Evolutionary conservation across 371 early-diverging fungal species (phyloP).

Genomic region (Apophysomyces ossiformis): DNA sequence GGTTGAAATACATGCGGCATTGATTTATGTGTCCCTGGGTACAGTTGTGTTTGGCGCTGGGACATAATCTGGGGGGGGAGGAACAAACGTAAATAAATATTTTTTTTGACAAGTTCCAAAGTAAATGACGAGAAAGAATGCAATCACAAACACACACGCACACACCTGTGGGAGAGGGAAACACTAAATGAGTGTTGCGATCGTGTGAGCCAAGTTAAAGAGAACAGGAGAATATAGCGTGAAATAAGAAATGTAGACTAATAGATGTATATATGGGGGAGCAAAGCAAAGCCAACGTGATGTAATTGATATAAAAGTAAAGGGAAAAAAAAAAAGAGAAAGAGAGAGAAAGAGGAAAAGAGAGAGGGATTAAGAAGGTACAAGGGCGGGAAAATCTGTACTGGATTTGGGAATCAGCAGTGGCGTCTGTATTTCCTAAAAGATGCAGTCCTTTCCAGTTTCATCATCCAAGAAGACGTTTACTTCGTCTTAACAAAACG

Average conservation of each 20-base stretch:
- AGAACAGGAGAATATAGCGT: constrained; percentile 10
- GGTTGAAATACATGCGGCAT: constrained; percentile 7
- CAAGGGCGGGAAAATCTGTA: constrained; percentile 11
- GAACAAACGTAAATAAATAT: neutral
- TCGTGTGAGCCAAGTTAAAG: neutral
- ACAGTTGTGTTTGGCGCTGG: constrained; percentile 6
- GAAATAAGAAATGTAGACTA: constrained; percentile 1
- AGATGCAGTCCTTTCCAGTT: constrained; percentile 7
- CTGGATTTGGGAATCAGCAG: constrained; percentile 12
- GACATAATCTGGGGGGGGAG: constrained; percentile 6
- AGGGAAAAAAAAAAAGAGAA: constrained; percentile 8
- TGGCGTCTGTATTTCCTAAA: neutral
- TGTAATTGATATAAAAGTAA: neutral
- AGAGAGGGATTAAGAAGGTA: constrained; percentile 9
- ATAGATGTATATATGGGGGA: neutral
- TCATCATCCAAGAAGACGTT: constrained; percentile 8
- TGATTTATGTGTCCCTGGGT: constrained; percentile 1
- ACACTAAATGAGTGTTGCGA: constrained; percentile 7
- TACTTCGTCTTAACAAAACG: neutral
- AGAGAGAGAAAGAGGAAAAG: constrained; percentile 1
- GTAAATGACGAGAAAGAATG: neutral
- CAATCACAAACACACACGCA: neutral
- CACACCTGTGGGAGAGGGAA: neutral
- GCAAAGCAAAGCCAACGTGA: constrained; percentile 4
- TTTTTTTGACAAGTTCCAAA: neutral